Conservation (phyloP, 2,329 filamentous ascomycete species). For the Diplodia scrobiculata region DNA sequence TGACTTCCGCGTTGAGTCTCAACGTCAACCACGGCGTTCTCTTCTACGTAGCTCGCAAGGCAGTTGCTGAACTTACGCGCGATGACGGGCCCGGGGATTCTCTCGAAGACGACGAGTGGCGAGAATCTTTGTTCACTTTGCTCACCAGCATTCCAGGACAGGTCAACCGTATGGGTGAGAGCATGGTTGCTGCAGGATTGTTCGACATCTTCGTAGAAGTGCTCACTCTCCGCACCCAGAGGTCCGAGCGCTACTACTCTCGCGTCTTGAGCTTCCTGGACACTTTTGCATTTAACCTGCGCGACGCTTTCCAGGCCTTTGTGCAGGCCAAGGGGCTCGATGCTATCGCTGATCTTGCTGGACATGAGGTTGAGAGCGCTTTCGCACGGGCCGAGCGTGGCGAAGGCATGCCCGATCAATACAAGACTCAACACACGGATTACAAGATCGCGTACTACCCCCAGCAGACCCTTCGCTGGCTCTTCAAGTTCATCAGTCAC, state of each 20-base stretch:
- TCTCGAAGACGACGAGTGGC: conserved; percentile 75
- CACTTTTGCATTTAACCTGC: conserved; percentile 79
- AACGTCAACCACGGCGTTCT: conserved; percentile 96
- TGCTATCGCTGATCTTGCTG: conserved; percentile 82
- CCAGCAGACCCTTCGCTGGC: conserved; percentile 88
- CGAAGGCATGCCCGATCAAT: conserved; percentile 70
- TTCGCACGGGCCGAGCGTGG: conserved; percentile 66
- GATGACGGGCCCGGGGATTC: conserved; percentile 42
- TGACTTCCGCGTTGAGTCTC: conserved; percentile 86
- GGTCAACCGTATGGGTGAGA: conserved; percentile 68
- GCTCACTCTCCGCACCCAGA: conserved; percentile 75
- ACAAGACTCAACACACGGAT: conserved; percentile 81
- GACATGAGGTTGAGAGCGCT: conserved; percentile 73
- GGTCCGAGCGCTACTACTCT: conserved; percentile 80
- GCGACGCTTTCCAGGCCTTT: conserved; percentile 80
- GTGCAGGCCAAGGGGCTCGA: conserved; percentile 83
- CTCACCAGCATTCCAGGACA: conserved; percentile 77
- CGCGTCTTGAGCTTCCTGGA: conserved; percentile 87
- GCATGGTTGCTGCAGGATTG: conserved; percentile 84
- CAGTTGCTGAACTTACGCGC: conserved; percentile 73
- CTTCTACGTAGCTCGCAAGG: conserved; percentile 88
- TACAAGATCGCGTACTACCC: conserved; percentile 92
- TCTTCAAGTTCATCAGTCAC: conserved; percentile 95
- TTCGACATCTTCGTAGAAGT: conserved; percentile 90
- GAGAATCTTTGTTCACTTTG: conserved; percentile 84